phyloP scores from a whole-genome alignment of 2,329 filamentous ascomycete species.

The Aspergillus latus region DNA sequence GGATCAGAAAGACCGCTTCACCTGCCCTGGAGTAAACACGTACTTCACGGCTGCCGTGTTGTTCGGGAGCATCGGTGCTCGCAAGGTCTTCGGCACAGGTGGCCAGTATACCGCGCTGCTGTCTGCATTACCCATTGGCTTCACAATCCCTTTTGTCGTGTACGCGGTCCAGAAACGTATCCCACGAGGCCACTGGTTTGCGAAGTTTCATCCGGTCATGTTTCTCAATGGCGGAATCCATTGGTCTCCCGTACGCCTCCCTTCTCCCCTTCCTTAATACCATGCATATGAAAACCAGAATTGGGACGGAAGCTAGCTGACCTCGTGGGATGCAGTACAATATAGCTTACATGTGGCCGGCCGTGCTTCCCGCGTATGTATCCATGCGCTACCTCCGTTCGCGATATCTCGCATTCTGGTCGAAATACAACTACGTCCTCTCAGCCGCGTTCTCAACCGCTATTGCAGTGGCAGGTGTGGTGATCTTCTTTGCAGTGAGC shows the following conservation, averaged over 20 bases:
- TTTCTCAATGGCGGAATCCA: not conserved
- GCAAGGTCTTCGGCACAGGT: constrained; percentile 6
- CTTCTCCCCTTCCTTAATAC: too few relatives aligned
- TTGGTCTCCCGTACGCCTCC: not conserved
- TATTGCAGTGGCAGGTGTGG: constrained; percentile 35
- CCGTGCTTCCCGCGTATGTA: not conserved
- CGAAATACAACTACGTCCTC: constrained; percentile 36
- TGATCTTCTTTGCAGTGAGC: constrained; percentile 35
- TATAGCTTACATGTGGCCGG: constrained; percentile 6
- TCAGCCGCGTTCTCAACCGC: constrained; percentile 37
- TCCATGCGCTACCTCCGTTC: not conserved
- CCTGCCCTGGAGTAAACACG: not conserved
- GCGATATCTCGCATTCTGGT: constrained; percentile 14
- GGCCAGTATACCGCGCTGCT: constrained; percentile 7
- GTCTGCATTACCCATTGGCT: constrained; percentile 5
- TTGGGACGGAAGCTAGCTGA: too few relatives aligned
- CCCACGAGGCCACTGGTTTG: not conserved
- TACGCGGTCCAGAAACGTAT: constrained; percentile 3
- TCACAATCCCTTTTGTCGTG: constrained; percentile 5
- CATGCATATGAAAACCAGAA: too few relatives aligned
- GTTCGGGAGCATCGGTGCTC: constrained; percentile 6
- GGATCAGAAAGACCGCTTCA: constrained; percentile 3
- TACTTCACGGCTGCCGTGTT: constrained; percentile 11
- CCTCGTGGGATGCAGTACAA: not conserved
- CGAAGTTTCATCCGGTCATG: constrained; percentile 1